Evolutionary conservation across 1,139 yeast genomes (phyloP), one percentile per base, ranked within the genome.

Genomic region (Candida glucosophila): DNA sequence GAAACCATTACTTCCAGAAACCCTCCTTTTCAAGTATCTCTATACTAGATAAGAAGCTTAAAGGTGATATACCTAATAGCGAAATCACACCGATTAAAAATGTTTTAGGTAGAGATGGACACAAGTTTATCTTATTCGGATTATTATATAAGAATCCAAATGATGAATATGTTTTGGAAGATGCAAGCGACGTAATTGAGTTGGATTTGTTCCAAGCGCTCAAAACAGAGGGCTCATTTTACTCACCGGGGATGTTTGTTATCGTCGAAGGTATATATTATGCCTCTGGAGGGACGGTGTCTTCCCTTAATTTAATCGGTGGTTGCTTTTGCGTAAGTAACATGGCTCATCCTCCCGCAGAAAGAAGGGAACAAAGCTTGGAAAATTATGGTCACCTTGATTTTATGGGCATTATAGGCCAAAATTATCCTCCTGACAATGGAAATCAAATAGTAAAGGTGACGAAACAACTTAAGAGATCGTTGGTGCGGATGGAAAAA

Each of bases 291-390:
- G 72, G 67, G 20, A 37, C 48, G 17, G 43, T 41, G 26, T 39
- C 46, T 12, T 40, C 49, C 6, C 39, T 44, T 20, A 45, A 50
- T 27, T 53, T 56, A 19, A 49, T 58, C 15, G 64, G 67, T 15
- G 71, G 71, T 3, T 55, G 62, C 25, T 86, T 90, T 43, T 74
- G 79, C 35, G 94, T 81, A 2, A 68, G 81, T 19, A 70, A 80
- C 9, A 63, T 88, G 28, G 82, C 82, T 2, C 95, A 85, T 33
- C 98, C 98, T 2, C 88, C 93, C 0, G 79, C 86, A 3, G 98
- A 90, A 47, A 62, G 71, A 37, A 60, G 97, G 32, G 77, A 68
- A 10, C 49, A 44, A 2, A 65, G 92, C 0, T 47, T 77, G 29
- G 88, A 77, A 20, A 76, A 77, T 1, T 77, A 74, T 35, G 96